Evolutionary conservation across 768 basidiomycete species (phyloP).

Genomic region (Rubroboletus pulcherrimus): DNA sequence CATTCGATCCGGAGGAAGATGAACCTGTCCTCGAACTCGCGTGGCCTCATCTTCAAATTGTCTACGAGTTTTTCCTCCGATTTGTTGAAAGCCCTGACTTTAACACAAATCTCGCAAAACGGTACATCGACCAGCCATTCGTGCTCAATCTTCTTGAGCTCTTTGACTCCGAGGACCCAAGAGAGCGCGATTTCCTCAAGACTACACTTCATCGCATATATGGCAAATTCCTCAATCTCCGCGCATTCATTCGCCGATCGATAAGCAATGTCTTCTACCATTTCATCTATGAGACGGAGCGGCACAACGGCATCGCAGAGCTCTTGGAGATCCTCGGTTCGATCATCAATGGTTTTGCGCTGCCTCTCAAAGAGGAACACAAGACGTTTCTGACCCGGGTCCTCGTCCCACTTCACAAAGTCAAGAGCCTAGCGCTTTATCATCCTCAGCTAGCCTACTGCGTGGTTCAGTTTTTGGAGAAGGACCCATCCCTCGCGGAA

Average conservation of each 20-base stretch:
- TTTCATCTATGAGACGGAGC: conserved; percentile 97
- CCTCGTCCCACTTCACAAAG: conserved; percentile 95
- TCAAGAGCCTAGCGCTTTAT: conserved; percentile 94
- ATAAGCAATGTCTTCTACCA: conserved; percentile 99
- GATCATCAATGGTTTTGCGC: conserved; percentile 98
- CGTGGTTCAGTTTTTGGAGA: conserved; percentile 97
- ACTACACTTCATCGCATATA: conserved; percentile 99
- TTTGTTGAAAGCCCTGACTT: conserved; percentile 98
- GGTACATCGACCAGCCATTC: conserved; percentile 94
- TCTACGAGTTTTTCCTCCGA: conserved; percentile 99
- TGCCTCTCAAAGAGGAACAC: conserved; percentile 98
- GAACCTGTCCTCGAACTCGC: conserved; percentile 98
- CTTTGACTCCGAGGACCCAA: conserved; percentile 97
- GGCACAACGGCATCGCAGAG: conserved; percentile 99
- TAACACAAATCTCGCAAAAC: conserved; percentile 96
- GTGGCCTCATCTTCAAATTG: conserved; percentile 99
- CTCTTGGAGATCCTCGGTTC: conserved; percentile 96
- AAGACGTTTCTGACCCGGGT: conserved; percentile 94
- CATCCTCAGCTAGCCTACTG: conserved; percentile 99
- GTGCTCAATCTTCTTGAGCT: conserved; percentile 95
- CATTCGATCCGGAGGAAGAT: conserved; percentile 99
- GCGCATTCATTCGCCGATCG: conserved; percentile 96
- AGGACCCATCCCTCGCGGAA: conserved; percentile 87
- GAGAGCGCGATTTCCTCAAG: conserved; percentile 98
- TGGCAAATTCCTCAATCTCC: conserved; percentile 97